Base-by-base conservation (phyloP, 345 rosid species). In the Populus deltoides region DNA sequence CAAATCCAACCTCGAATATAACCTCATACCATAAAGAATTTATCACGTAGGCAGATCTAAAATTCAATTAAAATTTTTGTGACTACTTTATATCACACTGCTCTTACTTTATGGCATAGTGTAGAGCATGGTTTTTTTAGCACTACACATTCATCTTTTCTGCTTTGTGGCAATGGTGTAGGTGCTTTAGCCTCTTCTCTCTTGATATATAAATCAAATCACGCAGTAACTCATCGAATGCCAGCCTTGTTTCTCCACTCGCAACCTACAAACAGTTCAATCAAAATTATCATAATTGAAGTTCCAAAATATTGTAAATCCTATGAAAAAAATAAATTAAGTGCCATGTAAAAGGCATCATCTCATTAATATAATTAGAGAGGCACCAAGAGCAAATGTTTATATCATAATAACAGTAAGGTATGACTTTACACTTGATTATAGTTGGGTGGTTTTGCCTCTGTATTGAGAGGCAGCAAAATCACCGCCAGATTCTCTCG, bases 71-170 rank as follows among this genome's bases (percentile, higher is more conserved):
- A 43, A 11, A 15, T 43, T 10, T 2, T 4, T 43, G 47, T 13
- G 0, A 4, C n/a, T 1, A 68, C 20, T 24, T 27, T 4, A 24
- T 27, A n/a, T n/a, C n/a, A n/a, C n/a, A n/a, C n/a, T n/a, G n/a
- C n/a, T n/a, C n/a, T n/a, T n/a, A n/a, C n/a, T n/a, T n/a, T n/a
- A n/a, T n/a, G n/a, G n/a, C n/a, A n/a, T n/a, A 29, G 67, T 33
- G 45, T 25, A 25, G 9, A 33, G 0, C 11, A 9, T n/a, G n/a
- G 3, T 11, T 43, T 41, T 10, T 2, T 3, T 27, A 91, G 79
- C n/a, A n/a, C n/a, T n/a, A n/a, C 8, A 86, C 88, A 72, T 94
- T 94, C 98, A 92, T 90, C 62, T 96, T 96, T 24, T 94, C 93
- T 1, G 93, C 94, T 80, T 91, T 94, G 85, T 85, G n/a, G n/a